Conservation (phyloP, 148 eudicot genomes). For the Spergularia bocconei region DNA sequence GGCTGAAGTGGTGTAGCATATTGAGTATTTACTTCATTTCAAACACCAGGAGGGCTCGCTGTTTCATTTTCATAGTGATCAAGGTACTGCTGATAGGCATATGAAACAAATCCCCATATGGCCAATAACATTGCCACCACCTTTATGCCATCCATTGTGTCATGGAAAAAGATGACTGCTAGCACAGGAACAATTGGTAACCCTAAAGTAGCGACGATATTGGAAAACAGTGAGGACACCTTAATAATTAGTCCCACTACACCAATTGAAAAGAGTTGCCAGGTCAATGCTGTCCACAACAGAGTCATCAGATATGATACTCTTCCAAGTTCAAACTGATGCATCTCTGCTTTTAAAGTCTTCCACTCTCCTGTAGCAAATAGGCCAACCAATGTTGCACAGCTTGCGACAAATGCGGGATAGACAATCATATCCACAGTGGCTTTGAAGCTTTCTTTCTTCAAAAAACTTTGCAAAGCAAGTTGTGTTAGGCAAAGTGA, state of each 20-base stretch:
- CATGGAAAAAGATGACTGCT: slow-evolving; percentile 43
- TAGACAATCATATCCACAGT: slow-evolving; percentile 30
- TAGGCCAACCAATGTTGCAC: slow-evolving; percentile 32
- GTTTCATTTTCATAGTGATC: slow-evolving; percentile 23
- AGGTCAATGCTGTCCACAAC: slow-evolving; percentile 37
- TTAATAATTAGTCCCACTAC: slow-evolving; percentile 31
- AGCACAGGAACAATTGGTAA: slow-evolving; percentile 46
- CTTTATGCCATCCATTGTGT: slow-evolving; percentile 45
- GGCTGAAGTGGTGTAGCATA: too few species aligned
- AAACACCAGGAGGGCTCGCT: neutral
- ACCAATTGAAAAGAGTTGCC: slow-evolving; percentile 42
- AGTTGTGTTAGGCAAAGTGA: slow-evolving; percentile 17
- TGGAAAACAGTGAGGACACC: slow-evolving; percentile 41
- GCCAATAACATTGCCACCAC: slow-evolving; percentile 40
- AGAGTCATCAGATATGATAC: slow-evolving; percentile 42
- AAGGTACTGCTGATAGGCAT: slow-evolving; percentile 40
- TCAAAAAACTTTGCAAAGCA: slow-evolving; percentile 21
- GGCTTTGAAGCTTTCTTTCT: slow-evolving; percentile 23
- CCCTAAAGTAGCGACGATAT: slow-evolving; percentile 38
- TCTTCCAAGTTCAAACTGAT: slow-evolving; percentile 23
- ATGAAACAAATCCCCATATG: slow-evolving; percentile 50
- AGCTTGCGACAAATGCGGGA: slow-evolving; percentile 24
- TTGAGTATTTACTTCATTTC: neutral
- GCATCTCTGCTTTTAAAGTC: slow-evolving; percentile 34
- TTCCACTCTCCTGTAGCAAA: slow-evolving; percentile 42